These are phyloP conservation scores for Triangularia setosa DNA, from an alignment of 2,329 filamentous ascomycete species.

Conservation along the genomic window DNA sequence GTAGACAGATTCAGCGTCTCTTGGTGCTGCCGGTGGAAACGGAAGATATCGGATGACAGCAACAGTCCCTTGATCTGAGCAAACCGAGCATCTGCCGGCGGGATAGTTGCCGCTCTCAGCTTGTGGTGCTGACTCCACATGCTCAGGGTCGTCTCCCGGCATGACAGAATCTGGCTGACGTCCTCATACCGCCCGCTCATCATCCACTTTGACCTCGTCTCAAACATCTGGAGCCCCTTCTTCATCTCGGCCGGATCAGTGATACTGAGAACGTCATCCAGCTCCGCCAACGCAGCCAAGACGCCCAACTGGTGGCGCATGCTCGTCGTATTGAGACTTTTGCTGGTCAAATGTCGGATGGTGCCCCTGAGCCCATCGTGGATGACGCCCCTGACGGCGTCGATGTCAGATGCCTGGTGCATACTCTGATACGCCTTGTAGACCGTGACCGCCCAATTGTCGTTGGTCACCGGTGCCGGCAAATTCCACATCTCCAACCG, in stretches of 20 bases:
- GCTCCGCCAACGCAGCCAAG: slow-evolving; percentile 72
- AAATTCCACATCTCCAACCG: slow-evolving; percentile 91
- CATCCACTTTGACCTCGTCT: slow-evolving; percentile 71
- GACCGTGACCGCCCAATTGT: slow-evolving; percentile 63
- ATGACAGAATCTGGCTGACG: slow-evolving; percentile 75
- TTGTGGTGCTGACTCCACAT: slow-evolving; percentile 68
- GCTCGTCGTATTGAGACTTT: slow-evolving; percentile 46
- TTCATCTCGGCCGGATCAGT: slow-evolving; percentile 57
- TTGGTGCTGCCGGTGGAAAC: slow-evolving; percentile 76
- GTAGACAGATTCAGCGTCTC: slow-evolving; percentile 85
- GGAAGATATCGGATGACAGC: slow-evolving; percentile 68
- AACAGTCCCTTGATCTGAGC: slow-evolving; percentile 76
- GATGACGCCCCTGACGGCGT: slow-evolving; percentile 52
- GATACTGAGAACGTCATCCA: slow-evolving; percentile 71
- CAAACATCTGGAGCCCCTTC: slow-evolving; percentile 59
- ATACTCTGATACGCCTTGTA: slow-evolving; percentile 81
- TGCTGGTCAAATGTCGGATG: slow-evolving; percentile 53
- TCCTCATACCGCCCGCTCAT: slow-evolving; percentile 70
- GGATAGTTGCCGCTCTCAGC: slow-evolving; percentile 56
- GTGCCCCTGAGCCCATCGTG: slow-evolving; percentile 60
- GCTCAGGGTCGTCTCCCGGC: slow-evolving; percentile 77
- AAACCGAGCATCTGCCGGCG: slow-evolving; percentile 60
- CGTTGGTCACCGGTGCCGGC: slow-evolving; percentile 61
- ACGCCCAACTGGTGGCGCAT: slow-evolving; percentile 56
- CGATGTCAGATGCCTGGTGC: slow-evolving; percentile 58